Conservation (phyloP, 2,329 filamentous ascomycete species). For the Simplicillium sp. region DNA sequence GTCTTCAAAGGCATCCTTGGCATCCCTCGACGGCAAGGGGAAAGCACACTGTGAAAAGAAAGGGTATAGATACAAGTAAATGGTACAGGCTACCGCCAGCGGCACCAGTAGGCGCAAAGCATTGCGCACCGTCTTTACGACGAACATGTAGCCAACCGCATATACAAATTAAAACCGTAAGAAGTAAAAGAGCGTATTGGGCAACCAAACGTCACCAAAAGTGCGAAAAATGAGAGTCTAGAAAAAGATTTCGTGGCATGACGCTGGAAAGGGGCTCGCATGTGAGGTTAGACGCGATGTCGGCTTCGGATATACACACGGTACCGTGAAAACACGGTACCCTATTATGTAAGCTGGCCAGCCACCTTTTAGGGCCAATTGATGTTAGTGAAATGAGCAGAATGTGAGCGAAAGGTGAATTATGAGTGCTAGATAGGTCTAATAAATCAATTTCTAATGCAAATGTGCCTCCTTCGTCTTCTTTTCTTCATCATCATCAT, state of each 20-base stretch:
- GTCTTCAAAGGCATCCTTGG: conserved; percentile 21
- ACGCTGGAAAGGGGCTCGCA: conserved; percentile 2
- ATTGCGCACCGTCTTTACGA: conserved; percentile 44
- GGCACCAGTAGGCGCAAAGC: conserved; percentile 45
- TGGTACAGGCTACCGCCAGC: conserved; percentile 57
- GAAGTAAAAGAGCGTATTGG: neutral
- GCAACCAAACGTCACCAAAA: neutral
- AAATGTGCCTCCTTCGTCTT: no score
- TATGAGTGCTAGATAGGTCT: no score
- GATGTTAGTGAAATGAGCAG: no score
- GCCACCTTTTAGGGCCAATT: no score
- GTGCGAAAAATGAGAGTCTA: neutral
- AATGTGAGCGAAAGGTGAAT: no score
- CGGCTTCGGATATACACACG: no score
- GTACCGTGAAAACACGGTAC: no score
- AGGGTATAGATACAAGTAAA: conserved; percentile 85
- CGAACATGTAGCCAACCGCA: conserved; percentile 39
- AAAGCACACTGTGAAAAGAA: conserved; percentile 73
- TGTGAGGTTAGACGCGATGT: conserved; percentile 1
- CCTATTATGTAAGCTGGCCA: no score
- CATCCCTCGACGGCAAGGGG: conserved; percentile 40
- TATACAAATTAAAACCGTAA: conserved; percentile 17
- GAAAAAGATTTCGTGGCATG: neutral
- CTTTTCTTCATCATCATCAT: no score
- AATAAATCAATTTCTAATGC: no score